These are phyloP conservation scores for Funneliformis geosporum DNA, from an alignment of 192 early-diverging fungal genomes.

Conservation along the genomic window DNA sequence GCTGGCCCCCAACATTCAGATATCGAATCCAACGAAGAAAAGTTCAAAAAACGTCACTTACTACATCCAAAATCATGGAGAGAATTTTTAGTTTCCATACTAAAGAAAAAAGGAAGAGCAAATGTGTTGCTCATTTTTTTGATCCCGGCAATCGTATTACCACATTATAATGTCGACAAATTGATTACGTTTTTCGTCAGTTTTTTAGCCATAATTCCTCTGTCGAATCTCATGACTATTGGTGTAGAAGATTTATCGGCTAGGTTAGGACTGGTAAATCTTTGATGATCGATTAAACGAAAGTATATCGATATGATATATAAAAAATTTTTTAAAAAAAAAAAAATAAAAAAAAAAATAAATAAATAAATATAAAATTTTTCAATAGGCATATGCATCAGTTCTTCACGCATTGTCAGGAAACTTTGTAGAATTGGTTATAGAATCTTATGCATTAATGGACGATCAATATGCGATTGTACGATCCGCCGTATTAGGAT, in stretches of 20 bases:
- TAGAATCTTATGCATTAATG: slow-evolving; percentile 35
- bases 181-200: background rate
- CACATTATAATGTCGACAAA: background rate
- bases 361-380: background rate
- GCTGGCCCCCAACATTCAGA: background rate
- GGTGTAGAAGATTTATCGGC: slow-evolving; percentile 19
- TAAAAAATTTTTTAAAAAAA: too few species aligned
- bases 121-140: slow-evolving; percentile 15
- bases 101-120: background rate
- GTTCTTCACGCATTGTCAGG: slow-evolving; percentile 46
- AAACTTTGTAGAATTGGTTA: slow-evolving; percentile 41
- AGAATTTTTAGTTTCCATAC: background rate
- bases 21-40: background rate
- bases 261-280: background rate
- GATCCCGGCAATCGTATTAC: background rate
- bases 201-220: slow-evolving; percentile 20
- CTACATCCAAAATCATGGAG: background rate
- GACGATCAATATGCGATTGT: slow-evolving; percentile 37
- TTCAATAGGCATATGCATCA: slow-evolving; percentile 10
- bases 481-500: slow-evolving; percentile 71
- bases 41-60: background rate
- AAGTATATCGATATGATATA: too few species aligned
- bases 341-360: too few species aligned
- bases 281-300: too few species aligned
- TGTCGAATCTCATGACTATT: slow-evolving; percentile 11